phyloP scores from a whole-genome alignment of 2,329 filamentous ascomycete genomes.

The Sphaerostilbella broomeana region DNA sequence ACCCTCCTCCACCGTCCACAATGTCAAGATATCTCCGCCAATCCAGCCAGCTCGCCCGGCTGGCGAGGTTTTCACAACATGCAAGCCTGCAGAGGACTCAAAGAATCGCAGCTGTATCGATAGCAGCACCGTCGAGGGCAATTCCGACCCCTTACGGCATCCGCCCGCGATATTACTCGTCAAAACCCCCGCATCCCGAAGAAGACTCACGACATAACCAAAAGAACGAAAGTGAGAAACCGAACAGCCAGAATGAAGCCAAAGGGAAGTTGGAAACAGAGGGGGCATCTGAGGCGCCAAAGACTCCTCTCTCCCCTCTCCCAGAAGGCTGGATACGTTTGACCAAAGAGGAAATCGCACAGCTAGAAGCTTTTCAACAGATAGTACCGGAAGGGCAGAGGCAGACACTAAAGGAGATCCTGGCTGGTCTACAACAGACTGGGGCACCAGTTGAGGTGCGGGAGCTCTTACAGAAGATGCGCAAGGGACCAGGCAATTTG shows the following conservation, averaged over 20 bases:
- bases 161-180: constrained; percentile 33
- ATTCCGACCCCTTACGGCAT: constrained; percentile 29
- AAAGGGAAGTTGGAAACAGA: constrained; percentile 16
- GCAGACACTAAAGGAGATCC: constrained; percentile 50
- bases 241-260: constrained; percentile 20
- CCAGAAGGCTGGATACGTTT: constrained; percentile 43
- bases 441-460: constrained; percentile 65
- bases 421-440: constrained; percentile 57
- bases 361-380: constrained; percentile 54
- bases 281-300: constrained; percentile 20
- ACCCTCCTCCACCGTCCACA: constrained; percentile 26
- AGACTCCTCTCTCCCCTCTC: constrained; percentile 27
- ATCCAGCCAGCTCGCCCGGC: constrained; percentile 58
- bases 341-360: constrained; percentile 40
- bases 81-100: constrained; percentile 42
- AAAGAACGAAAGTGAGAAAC: constrained; percentile 6
- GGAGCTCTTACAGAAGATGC: constrained; percentile 48
- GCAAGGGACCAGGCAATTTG: constrained; percentile 49
- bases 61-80: constrained; percentile 51
- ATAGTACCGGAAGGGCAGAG: constrained; percentile 57
- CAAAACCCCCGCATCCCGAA: constrained; percentile 32
- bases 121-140: constrained; percentile 30
- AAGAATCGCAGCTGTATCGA: constrained; percentile 27
- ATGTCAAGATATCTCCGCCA: constrained; percentile 64
- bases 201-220: constrained; percentile 25